Conservation (phyloP, 2,329 filamentous ascomycete species). For the Diaporthe longicolla region DNA sequence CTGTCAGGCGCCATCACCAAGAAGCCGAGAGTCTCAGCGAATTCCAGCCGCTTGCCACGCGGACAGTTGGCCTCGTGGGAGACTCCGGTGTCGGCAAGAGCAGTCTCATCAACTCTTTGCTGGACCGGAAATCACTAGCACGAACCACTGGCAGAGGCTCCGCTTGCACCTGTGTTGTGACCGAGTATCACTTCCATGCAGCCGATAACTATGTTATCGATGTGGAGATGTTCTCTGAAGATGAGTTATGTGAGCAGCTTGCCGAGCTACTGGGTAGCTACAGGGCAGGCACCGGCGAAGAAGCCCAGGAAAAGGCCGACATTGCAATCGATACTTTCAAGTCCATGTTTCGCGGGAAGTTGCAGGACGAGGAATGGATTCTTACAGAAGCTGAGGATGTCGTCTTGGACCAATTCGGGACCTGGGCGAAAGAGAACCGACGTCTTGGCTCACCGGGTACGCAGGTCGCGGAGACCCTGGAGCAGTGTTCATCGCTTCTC, state of each 20-base stretch:
- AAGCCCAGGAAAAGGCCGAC: constrained; percentile 49
- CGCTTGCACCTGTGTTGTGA: constrained; percentile 65
- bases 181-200: constrained; percentile 60
- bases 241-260: constrained; percentile 53
- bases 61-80: constrained; percentile 62
- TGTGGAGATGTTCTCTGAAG: constrained; percentile 52
- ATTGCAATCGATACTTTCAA: constrained; percentile 56
- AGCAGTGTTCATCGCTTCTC: constrained; percentile 53
- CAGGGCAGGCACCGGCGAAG: constrained; percentile 46
- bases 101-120: constrained; percentile 64
- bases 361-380: constrained; percentile 46
- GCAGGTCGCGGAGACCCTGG: constrained; percentile 34
- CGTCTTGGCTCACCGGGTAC: not conserved
- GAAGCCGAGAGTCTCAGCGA: constrained; percentile 51
- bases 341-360: constrained; percentile 53
- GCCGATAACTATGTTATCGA: constrained; percentile 51
- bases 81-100: constrained; percentile 65
- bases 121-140: constrained; percentile 57
- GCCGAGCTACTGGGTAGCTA: constrained; percentile 54
- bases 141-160: constrained; percentile 59
- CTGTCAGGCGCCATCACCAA: constrained; percentile 53
- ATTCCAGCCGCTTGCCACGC: constrained; percentile 56
- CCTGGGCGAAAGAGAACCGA: not conserved
- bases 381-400: constrained; percentile 22
- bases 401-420: constrained; percentile 4